phyloP scores from a whole-genome alignment of 2,329 filamentous ascomycete genomes.

The Davidsoniella eucalypti region DNA sequence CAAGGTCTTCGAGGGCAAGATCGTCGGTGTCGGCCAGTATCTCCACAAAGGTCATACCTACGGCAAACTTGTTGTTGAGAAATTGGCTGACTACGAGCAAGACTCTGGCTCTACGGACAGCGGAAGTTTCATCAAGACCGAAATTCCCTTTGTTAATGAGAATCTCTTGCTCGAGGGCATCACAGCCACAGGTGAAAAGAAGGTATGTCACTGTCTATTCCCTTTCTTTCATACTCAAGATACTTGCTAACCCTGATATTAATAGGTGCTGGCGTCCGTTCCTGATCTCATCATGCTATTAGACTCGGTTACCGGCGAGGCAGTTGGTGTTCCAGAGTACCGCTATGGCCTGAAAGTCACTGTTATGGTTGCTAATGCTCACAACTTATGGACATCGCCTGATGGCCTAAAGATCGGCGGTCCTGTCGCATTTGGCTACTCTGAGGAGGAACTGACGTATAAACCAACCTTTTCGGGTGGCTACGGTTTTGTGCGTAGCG shows the following conservation, averaged over 20 bases:
- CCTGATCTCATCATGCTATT: constrained; percentile 27
- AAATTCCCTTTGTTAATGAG: constrained; percentile 41
- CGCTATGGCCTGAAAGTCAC: constrained; percentile 9
- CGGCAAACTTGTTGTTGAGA: constrained; percentile 25
- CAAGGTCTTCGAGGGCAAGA: constrained; percentile 18
- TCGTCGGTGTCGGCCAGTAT: constrained; percentile 12
- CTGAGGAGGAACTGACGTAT: constrained; percentile 3
- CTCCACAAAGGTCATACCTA: constrained; percentile 15
- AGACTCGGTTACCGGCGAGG: constrained; percentile 22
- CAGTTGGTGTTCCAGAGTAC: constrained; percentile 24
- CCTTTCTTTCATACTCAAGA: not conserved
- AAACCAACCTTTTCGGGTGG: constrained; percentile 5
- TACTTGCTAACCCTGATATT: not conserved
- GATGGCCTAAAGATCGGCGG: constrained; percentile 5
- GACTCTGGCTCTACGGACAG: constrained; percentile 17
- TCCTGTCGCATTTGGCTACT: constrained; percentile 8
- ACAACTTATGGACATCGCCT: constrained; percentile 5
- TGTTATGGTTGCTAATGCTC: constrained; percentile 11
- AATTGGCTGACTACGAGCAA: constrained; percentile 23
- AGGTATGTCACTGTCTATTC: constrained; percentile 11
- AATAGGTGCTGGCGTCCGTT: constrained; percentile 21
- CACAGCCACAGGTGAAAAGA: constrained; percentile 14
- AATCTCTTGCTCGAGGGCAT: constrained; percentile 28
- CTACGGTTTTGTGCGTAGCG: constrained; percentile 8
- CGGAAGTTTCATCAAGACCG: constrained; percentile 17